Evolutionary conservation across 352 stramenopile genomes (phyloP), one percentile per base, ranked within the genome.

Genomic region (Phytophthora sp.): DNA sequence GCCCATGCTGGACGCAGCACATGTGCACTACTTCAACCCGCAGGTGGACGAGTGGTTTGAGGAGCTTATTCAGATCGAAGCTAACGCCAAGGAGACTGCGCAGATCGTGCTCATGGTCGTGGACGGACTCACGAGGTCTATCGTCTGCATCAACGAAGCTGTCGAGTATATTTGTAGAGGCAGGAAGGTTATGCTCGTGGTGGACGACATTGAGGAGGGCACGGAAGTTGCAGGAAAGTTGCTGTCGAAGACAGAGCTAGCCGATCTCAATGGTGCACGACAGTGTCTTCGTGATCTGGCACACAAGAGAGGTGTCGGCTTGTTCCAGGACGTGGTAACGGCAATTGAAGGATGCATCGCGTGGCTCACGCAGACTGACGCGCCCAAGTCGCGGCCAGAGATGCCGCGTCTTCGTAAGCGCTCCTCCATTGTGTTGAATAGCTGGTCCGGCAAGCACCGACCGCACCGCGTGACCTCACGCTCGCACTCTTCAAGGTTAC

Each of bases 1-100:
- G 13, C 90, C 90, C 13, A 50, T 91, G 36, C 79, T 97, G 9
- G 76, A 91, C 11, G 73, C 64, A 0, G 82, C 82, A 4, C 58
- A 70, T 20, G 82, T 97, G 39, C 77, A 71, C 16, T 97, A 90
- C 68, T 97, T 85, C 64, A 96, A 96, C 57, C 90, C 90, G 13
- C 90, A 97, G 59, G 89, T 97, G 29, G 89, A 96, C 58, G 87
- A 96, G 45, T 96, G 90, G 90, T 84, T 87, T 56, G 82, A 90
- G 20, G 86, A 91, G 53, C 84, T 96, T 47, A 89, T 96, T n/a
- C 49, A 78, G 35, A 73, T 95, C 46, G 90, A 97, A 60, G 79
- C 86, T 6, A 67, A 66, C 24, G 88, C 86, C 20, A 97, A 97
- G 63, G 87, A 94, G 65, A 85, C 73, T 1, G 90, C 89, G 27